Evolutionary conservation across 2,329 filamentous ascomycete species (phyloP).

Genomic region (Arthrinium puccinioides): DNA sequence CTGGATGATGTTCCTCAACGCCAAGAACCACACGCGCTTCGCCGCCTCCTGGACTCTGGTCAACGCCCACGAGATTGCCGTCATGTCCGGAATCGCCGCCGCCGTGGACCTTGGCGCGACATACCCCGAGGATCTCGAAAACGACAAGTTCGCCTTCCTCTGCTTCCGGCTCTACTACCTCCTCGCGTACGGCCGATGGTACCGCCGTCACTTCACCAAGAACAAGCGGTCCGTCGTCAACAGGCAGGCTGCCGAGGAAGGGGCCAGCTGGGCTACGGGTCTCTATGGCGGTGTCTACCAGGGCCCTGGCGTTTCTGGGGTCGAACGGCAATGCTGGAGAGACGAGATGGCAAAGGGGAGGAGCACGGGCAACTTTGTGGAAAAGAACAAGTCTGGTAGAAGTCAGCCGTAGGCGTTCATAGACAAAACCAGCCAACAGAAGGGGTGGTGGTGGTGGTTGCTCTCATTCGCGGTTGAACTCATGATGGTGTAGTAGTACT

Average conservation of each 20-base stretch:
- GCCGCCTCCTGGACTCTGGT: constrained; percentile 61
- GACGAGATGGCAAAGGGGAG: constrained; percentile 27
- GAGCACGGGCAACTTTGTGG: constrained; percentile 26
- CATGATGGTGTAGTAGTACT: too few species aligned
- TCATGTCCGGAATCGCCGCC: constrained; percentile 60
- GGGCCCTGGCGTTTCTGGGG: constrained; percentile 46
- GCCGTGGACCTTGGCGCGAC: constrained; percentile 59
- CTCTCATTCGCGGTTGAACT: too few species aligned
- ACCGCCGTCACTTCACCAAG: constrained; percentile 29
- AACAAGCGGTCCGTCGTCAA: constrained; percentile 4
- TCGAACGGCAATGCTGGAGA: constrained; percentile 45
- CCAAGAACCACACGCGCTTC: constrained; percentile 50
- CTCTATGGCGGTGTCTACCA: constrained; percentile 52
- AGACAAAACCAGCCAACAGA: too few species aligned
- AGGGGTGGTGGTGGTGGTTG: too few species aligned
- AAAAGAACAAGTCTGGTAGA: constrained; percentile 22
- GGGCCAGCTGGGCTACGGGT: constrained; percentile 48
- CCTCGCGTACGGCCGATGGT: constrained; percentile 55
- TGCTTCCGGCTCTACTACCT: constrained; percentile 56
- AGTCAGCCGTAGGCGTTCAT: constrained; percentile 22
- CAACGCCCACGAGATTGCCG: constrained; percentile 60
- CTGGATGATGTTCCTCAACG: constrained; percentile 60
- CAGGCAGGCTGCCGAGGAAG: constrained; percentile 33
- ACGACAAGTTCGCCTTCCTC: constrained; percentile 54
- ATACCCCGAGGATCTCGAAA: constrained; percentile 56